These are phyloP conservation scores for Nigrograna mackinnonii DNA, from an alignment of 2,329 filamentous ascomycete species.

Conservation along the genomic window DNA sequence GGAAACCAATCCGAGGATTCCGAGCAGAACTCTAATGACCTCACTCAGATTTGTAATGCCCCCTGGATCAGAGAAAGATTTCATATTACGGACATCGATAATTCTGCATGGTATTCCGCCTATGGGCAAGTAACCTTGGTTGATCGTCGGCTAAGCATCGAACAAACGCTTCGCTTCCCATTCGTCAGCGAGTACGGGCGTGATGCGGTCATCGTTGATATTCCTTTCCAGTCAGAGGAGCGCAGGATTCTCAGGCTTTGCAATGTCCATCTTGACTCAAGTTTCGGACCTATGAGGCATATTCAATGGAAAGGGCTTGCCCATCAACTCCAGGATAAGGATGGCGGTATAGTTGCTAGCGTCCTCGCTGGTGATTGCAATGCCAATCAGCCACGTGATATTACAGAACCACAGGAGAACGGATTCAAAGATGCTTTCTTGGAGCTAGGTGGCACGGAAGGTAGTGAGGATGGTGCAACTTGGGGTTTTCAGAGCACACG, in stretches of 20 bases:
- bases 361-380: slow-evolving; percentile 60
- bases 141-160: slow-evolving; percentile 48
- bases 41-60: slow-evolving; percentile 11
- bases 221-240: slow-evolving; percentile 20
- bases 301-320: slow-evolving; percentile 52
- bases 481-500: slow-evolving; percentile 59
- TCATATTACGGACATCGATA: slow-evolving; percentile 50
- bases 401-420: slow-evolving; percentile 50
- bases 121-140: slow-evolving; percentile 59
- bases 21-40: slow-evolving; percentile 8
- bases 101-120: slow-evolving; percentile 46
- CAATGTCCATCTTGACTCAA: slow-evolving; percentile 61
- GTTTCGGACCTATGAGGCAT: slow-evolving; percentile 44
- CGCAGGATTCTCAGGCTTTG: slow-evolving; percentile 49
- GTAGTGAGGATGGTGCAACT: slow-evolving; percentile 54
- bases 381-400: slow-evolving; percentile 57
- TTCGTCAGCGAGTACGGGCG: slow-evolving; percentile 53
- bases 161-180: slow-evolving; percentile 53
- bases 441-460: slow-evolving; percentile 53
- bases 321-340: slow-evolving; percentile 42
- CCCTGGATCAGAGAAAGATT: slow-evolving; percentile 55
- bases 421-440: slow-evolving; percentile 57
- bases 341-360: slow-evolving; percentile 39
- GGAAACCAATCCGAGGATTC: slow-evolving; percentile 33
- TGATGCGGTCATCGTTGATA: slow-evolving; percentile 57